Evolutionary conservation across 768 basidiomycete genomes (phyloP).

Genomic region (Asterophora lycoperdoides): DNA sequence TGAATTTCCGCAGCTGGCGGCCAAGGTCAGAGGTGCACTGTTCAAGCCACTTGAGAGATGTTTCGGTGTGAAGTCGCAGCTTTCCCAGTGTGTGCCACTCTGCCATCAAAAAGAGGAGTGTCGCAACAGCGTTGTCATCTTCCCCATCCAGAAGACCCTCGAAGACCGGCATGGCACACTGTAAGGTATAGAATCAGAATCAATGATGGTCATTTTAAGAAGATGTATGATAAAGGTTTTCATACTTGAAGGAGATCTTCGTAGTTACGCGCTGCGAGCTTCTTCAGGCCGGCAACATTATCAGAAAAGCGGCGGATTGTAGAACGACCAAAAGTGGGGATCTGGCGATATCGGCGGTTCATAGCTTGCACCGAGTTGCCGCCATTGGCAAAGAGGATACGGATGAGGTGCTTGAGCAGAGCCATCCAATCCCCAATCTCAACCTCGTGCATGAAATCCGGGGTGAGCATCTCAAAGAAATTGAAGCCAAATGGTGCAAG

Average conservation of each 20-base stretch:
- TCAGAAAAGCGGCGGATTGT: conserved; percentile 21
- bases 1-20: conserved; percentile 6
- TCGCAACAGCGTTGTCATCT: conserved; percentile 16
- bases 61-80: conserved; percentile 17
- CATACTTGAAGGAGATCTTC: conserved; percentile 29
- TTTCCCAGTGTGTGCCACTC: conserved; percentile 26
- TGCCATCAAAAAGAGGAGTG: conserved; percentile 16
- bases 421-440: conserved; percentile 25
- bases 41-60: conserved; percentile 2
- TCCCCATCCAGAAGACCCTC: conserved; percentile 5
- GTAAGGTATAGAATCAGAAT: not conserved
- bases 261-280: conserved; percentile 24
- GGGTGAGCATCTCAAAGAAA: conserved; percentile 12
- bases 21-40: conserved; percentile 10
- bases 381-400: conserved; percentile 14
- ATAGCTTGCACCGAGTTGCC: conserved; percentile 7
- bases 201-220: not conserved
- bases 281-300: conserved; percentile 20
- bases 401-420: conserved; percentile 21
- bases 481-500: conserved; percentile 1
- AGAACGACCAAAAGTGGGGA: conserved; percentile 12
- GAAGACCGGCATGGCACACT: conserved; percentile 13
- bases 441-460: conserved; percentile 26
- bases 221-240: not conserved
- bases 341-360: conserved; percentile 12